Evolutionary conservation across 345 rosid species (phyloP).

Genomic region (Tarenaya hassleriana): DNA sequence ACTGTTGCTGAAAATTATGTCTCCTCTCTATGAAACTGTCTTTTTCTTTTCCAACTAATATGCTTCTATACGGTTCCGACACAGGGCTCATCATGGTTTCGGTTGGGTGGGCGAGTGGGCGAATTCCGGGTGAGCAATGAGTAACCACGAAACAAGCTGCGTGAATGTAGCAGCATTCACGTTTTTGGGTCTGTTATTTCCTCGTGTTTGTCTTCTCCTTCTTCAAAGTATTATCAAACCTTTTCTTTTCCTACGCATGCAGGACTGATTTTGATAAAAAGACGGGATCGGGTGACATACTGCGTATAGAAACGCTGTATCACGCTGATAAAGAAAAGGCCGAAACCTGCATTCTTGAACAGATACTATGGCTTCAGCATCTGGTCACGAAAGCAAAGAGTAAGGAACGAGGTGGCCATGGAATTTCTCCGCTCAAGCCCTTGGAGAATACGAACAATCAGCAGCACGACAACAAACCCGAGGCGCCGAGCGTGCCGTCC

Average conservation of each 20-base stretch:
- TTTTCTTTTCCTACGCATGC: constrained; percentile 17
- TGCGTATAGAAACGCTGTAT: constrained; percentile 74
- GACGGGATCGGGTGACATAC: constrained; percentile 42
- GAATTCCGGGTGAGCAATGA: constrained; percentile 60
- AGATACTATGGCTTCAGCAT: constrained; percentile 75
- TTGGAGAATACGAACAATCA: constrained; percentile 22
- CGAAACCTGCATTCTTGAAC: constrained; percentile 73
- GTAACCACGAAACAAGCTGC: constrained; percentile 2
- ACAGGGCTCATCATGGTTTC: constrained; percentile 83
- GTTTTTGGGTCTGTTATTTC: no score
- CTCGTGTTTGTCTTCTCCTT: no score
- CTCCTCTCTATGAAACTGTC: neutral
- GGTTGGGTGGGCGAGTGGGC: constrained; percentile 99
- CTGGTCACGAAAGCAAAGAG: constrained; percentile 47
- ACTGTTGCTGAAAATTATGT: constrained; percentile 5
- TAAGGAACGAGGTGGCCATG: constrained; percentile 21
- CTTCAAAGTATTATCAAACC: no score
- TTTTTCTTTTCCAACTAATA: constrained; percentile 8
- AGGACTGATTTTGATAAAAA: constrained; percentile 58
- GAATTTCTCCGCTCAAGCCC: constrained; percentile 20
- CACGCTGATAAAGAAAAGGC: constrained; percentile 79
- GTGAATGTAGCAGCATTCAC: no score
- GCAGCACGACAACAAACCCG: constrained; percentile 16
- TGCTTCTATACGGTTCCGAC: constrained; percentile 14
- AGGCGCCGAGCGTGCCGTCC: constrained; percentile 20